Evolutionary conservation across 2,329 filamentous ascomycete genomes (phyloP).

Genomic region (Myriosclerotinia scirpicola): DNA sequence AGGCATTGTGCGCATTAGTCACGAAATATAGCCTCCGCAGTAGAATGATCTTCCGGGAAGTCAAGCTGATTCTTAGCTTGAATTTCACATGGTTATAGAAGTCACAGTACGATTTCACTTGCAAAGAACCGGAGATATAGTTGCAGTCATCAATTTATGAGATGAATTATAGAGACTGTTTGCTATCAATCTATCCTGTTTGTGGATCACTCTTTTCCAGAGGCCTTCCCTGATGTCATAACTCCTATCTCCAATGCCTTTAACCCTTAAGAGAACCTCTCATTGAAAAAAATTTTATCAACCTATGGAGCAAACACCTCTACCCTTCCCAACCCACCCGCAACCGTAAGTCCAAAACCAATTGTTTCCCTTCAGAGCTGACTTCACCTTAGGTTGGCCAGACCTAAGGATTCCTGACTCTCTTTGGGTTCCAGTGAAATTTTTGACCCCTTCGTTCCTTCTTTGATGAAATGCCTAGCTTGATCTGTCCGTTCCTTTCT

Average conservation of each 20-base stretch:
- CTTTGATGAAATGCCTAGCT: too few species aligned
- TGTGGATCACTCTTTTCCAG: background rate
- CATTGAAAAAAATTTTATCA: too few species aligned
- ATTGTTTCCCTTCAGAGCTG: background rate
- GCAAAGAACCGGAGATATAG: background rate
- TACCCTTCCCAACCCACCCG: too few species aligned
- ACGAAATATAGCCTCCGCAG: background rate
- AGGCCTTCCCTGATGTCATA: background rate
- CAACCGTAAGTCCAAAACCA: background rate
- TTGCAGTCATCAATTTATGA: background rate
- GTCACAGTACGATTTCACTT: background rate
- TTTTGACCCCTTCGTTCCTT: background rate
- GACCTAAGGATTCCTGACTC: conserved; percentile 4
- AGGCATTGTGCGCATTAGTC: conserved; percentile 5
- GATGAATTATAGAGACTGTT: background rate
- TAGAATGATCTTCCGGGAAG: background rate
- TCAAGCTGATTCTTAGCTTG: background rate
- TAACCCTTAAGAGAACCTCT: too few species aligned
- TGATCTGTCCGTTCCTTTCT: background rate
- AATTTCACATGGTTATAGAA: background rate
- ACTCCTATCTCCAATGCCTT: background rate
- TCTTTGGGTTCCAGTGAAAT: background rate
- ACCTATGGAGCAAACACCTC: background rate
- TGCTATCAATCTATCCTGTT: background rate
- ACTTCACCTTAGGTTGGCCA: conserved; percentile 7